phyloP scores from a whole-genome alignment of 345 rosid genomes.

The Sapria himalayana region DNA sequence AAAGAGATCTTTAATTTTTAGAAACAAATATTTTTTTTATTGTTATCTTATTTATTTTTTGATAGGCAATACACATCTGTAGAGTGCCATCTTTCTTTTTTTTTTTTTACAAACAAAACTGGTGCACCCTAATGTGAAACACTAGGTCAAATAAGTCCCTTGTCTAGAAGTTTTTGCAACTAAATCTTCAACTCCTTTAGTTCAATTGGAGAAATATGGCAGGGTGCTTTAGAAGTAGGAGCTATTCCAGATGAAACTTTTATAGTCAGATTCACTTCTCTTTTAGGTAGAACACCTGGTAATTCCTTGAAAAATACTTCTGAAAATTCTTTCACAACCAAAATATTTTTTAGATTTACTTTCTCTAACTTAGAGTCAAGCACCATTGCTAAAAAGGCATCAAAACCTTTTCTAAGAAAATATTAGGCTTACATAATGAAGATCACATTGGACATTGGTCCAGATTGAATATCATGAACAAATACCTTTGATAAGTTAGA shows the following conservation, averaged over 20 bases:
- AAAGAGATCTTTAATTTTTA: not conserved
- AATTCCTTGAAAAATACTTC: not conserved
- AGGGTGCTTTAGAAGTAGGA: not conserved
- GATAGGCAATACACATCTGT: not conserved
- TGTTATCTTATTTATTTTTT: not conserved
- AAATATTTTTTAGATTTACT: too few species aligned
- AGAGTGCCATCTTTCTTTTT: not conserved
- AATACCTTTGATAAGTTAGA: not conserved
- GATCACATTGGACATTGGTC: too few species aligned
- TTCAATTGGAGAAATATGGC: not conserved
- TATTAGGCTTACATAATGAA: too few species aligned
- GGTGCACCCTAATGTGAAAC: not conserved
- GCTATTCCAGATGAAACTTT: not conserved
- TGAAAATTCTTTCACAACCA: not conserved
- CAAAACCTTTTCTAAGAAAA: too few species aligned
- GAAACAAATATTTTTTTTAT: not conserved
- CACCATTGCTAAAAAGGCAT: too few species aligned
- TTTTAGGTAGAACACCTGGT: not conserved
- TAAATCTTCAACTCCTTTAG: not conserved
- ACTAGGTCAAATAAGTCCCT: not conserved
- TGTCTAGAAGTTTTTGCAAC: slow-evolving; percentile 1
- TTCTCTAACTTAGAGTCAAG: too few species aligned
- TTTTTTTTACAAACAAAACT: not conserved
- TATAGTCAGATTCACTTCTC: not conserved
- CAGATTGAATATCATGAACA: too few species aligned